Evolutionary conservation across 2,329 filamentous ascomycete species (phyloP), one percentile per base, ranked within the genome.

Genomic region (Trichoderma gracile): DNA sequence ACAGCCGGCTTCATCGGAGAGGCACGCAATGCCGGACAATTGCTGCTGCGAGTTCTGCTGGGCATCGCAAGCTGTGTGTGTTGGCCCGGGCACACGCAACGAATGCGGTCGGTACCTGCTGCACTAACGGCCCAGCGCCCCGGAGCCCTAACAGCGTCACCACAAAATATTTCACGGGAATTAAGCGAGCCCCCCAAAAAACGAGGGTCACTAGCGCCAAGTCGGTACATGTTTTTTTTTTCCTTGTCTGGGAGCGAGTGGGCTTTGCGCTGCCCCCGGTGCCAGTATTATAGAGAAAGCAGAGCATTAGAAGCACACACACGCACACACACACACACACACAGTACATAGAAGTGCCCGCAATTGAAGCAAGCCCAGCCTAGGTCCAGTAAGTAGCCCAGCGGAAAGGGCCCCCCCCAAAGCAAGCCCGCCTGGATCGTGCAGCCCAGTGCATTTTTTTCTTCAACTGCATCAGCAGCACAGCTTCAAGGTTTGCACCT

Each of bases 61-160:
- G 17, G 47, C 21, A 9, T 17, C 57, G 25, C 12, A 46, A 23
- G 46, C 46, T n/a, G 21, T 38, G 8, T 40, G 25, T 12, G 59
- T 38, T 14, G 8, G 8, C 30, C 5, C 5, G 2, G n/a, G 5
- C 14, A 21, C 8, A 25, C 46, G 8, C n/a, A 53, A 38, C 27
- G 27, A n/a, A 7, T 25, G 15, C 40, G 67, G 60, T 69, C 40
- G 67, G 60, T 69, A 70, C 64, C 40, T 66, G 19, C 1, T 6
- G 42, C 65, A 65, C 65, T 61, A 60, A 60, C 62, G 46, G 23
- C 49, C 52, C 52, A 57, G 38, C 43, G 50, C 49, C 23, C 59
- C 45, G 63, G 69, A 71, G 69, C 69, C 69, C 69, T 71, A 71
- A 70, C 64, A 55, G 63, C 50, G 67, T 64, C 63, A 70, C 69